Percentiles rank a stretch among this genome's conserved stretches.
These are phyloP conservation scores for Arthrobotrys iridis DNA, from an alignment of 2,329 filamentous ascomycete genomes.

Conservation along the genomic window DNA sequence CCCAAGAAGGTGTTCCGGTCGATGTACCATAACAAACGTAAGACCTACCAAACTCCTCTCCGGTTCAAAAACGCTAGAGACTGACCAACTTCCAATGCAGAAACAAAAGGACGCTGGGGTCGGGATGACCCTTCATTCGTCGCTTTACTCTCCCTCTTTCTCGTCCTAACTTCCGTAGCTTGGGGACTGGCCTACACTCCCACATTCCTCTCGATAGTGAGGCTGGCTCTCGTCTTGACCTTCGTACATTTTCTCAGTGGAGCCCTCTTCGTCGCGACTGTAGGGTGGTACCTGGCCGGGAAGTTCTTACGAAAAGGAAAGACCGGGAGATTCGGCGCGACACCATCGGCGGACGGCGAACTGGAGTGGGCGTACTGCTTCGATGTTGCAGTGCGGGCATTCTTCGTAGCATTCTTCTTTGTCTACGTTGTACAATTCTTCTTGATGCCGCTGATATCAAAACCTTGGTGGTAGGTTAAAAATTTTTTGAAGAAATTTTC, in stretches of 20 bases:
- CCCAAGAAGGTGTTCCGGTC: conserved; percentile 77
- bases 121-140: conserved; percentile 75
- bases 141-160: conserved; percentile 75
- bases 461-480: conserved; percentile 64
- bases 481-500: not conserved
- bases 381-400: conserved; percentile 73
- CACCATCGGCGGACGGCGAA: conserved; percentile 68
- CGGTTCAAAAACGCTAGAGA: not conserved
- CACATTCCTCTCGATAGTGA: conserved; percentile 64
- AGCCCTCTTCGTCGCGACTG: conserved; percentile 69
- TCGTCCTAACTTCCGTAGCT: conserved; percentile 67
- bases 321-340: conserved; percentile 69
- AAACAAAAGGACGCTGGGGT: conserved; percentile 77
- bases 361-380: conserved; percentile 78
- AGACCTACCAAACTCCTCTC: not conserved
- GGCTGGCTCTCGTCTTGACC: conserved; percentile 65
- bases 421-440: conserved; percentile 73
- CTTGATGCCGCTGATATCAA: conserved; percentile 70
- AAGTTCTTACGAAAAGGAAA: conserved; percentile 68
- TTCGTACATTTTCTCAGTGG: conserved; percentile 71
- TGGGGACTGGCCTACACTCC: conserved; percentile 70
- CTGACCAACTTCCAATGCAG: conserved; percentile 60
- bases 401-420: conserved; percentile 74
- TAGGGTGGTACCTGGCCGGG: conserved; percentile 73
- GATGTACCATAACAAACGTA: conserved; percentile 74